phyloP scores from a whole-genome alignment of 169 alveolate species.

The Haemoproteus tartakovskyi region DNA sequence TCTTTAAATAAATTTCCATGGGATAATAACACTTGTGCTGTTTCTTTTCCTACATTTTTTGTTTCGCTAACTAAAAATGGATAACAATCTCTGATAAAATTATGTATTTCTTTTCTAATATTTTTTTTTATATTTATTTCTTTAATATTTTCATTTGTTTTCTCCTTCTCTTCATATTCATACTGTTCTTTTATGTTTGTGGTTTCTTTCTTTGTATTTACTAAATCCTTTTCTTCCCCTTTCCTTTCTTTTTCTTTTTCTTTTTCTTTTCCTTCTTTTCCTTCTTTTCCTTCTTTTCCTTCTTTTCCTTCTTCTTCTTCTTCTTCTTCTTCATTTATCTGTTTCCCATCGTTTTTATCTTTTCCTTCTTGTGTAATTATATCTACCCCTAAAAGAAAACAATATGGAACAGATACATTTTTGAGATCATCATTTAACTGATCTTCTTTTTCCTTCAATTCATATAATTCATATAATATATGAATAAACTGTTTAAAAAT shows the following conservation, averaged over 20 bases:
- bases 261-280: too few relatives aligned
- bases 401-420: slow-evolving; percentile 14
- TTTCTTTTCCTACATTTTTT: slow-evolving; percentile 3
- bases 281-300: too few relatives aligned
- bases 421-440: background rate
- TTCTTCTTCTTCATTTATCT: background rate
- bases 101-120: slow-evolving; percentile 28
- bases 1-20: slow-evolving; percentile 47
- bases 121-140: background rate
- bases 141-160: background rate
- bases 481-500: slow-evolving; percentile 14
- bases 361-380: background rate
- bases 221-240: too few relatives aligned
- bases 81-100: slow-evolving; percentile 11
- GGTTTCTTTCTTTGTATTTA: background rate
- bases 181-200: background rate
- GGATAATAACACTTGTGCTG: slow-evolving; percentile 8
- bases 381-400: slow-evolving; percentile 7
- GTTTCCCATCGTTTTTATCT: background rate
- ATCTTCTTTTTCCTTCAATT: slow-evolving; percentile 1
- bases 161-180: background rate
- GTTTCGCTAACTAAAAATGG: slow-evolving; percentile 59
- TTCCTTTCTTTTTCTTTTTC: too few relatives aligned
- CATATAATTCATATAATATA: slow-evolving; percentile 14
- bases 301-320: background rate